Evolutionary conservation across 2,329 filamentous ascomycete genomes (phyloP).

Genomic region (Daldinia sp.): DNA sequence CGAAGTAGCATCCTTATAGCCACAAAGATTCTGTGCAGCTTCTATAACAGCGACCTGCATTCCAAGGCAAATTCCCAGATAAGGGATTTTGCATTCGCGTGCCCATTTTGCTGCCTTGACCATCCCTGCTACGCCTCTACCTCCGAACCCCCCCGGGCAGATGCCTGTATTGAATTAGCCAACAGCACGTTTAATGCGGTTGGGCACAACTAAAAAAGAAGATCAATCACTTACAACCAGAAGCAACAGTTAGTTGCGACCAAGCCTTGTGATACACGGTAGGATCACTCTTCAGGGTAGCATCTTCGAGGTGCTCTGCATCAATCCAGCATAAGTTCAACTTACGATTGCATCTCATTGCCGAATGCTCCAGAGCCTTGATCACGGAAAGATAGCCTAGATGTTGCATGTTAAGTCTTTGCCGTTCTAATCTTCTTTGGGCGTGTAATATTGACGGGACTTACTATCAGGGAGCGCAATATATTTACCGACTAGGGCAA

Average conservation of each 20-base stretch:
- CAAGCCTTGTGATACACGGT: constrained; percentile 87
- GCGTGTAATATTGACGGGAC: constrained; percentile 61
- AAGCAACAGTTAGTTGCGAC: constrained; percentile 60
- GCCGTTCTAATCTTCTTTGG: background rate
- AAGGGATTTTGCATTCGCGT: constrained; percentile 82
- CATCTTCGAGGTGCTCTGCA: constrained; percentile 82
- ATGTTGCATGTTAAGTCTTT: constrained; percentile 3
- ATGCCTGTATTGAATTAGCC: constrained; percentile 29
- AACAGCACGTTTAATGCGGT: background rate
- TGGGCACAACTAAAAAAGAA: background rate
- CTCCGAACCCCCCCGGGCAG: constrained; percentile 75
- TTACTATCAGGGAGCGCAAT: constrained; percentile 87
- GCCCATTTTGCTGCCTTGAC: constrained; percentile 88
- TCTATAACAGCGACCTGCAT: constrained; percentile 96
- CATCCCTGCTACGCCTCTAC: constrained; percentile 89
- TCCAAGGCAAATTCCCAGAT: constrained; percentile 89
- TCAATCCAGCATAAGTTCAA: constrained; percentile 88
- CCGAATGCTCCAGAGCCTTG: constrained; percentile 90
- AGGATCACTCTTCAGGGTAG: constrained; percentile 70
- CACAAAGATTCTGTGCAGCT: constrained; percentile 81
- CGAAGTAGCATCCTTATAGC: constrained; percentile 66
- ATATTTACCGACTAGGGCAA: constrained; percentile 95
- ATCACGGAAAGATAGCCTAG: constrained; percentile 81
- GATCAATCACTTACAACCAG: constrained; percentile 53
- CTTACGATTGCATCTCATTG: constrained; percentile 86